Percentiles rank a stretch among this genome's conserved stretches.
Conservation (phyloP, 805 yeast species). For the Cephaloascus albidus region DNA sequence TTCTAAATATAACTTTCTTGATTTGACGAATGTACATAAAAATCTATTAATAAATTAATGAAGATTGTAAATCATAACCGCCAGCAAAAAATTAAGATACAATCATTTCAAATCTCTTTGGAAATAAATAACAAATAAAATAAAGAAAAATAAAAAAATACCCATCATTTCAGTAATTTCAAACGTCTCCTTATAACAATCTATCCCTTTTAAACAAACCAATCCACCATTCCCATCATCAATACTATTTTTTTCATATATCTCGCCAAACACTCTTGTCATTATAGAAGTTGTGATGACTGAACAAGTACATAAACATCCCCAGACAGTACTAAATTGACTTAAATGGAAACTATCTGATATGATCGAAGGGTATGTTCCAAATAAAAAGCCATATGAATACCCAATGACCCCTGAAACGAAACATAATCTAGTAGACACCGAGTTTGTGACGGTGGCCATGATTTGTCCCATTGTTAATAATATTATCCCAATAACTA, state of each 20-base stretch:
- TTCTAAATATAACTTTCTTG: too few species aligned
- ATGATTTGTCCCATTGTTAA: slow-evolving; percentile 21
- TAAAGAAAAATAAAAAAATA: slow-evolving; percentile 9
- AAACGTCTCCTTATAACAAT: slow-evolving; percentile 18
- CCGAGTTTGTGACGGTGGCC: slow-evolving; percentile 7
- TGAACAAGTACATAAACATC: slow-evolving; percentile 21
- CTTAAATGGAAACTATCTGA: slow-evolving; percentile 23
- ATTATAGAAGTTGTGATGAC: slow-evolving; percentile 20
- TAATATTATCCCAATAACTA: slow-evolving; percentile 15
- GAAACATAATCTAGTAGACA: slow-evolving; percentile 8
- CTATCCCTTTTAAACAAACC: slow-evolving; percentile 18
- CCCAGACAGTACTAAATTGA: slow-evolving; percentile 24
- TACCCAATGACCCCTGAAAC: slow-evolving; percentile 19
- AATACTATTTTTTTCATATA: slow-evolving; percentile 17
- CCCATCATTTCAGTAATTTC: slow-evolving; percentile 15
- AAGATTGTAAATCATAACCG: too few species aligned
- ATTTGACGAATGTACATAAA: too few species aligned
- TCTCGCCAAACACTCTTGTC: slow-evolving; percentile 20
- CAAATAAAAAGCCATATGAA: slow-evolving; percentile 23
- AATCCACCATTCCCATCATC: slow-evolving; percentile 9
- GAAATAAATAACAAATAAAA: slow-evolving; percentile 12
- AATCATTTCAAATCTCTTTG: too few species aligned
- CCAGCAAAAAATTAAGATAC: too few species aligned
- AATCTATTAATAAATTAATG: too few species aligned
- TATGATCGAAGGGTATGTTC: slow-evolving; percentile 23